Evolutionary conservation across 2,329 filamentous ascomycete genomes (phyloP).

Genomic region (Paracorniculantispora psalliotae): DNA sequence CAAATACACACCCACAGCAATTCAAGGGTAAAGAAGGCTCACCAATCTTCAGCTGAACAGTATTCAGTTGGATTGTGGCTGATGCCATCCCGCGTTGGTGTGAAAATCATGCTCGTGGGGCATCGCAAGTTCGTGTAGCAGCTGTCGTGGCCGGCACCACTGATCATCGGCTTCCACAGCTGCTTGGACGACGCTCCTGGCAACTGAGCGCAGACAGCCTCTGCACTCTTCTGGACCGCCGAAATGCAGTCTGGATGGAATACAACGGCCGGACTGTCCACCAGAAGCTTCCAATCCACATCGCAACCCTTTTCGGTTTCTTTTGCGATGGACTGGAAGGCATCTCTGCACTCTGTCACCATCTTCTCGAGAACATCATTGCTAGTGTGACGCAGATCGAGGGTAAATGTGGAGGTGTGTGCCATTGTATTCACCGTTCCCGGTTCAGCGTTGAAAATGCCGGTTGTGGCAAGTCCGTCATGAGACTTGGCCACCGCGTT

Average conservation of each 20-base stretch:
- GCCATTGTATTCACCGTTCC: constrained; percentile 65
- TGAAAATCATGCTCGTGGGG: constrained; percentile 36
- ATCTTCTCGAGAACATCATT: constrained; percentile 49
- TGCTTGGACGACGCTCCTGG: constrained; percentile 23
- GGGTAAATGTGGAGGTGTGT: constrained; percentile 56
- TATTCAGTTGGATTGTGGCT: constrained; percentile 34
- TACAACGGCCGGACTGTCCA: constrained; percentile 51
- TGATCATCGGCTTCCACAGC: constrained; percentile 27
- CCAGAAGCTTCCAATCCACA: constrained; percentile 54
- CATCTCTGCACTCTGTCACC: constrained; percentile 22
- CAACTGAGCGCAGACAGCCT: constrained; percentile 44
- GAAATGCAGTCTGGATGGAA: constrained; percentile 63
- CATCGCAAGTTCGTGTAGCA: constrained; percentile 28
- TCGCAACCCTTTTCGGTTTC: constrained; percentile 55
- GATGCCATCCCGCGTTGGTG: constrained; percentile 30
- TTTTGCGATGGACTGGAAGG: constrained; percentile 49
- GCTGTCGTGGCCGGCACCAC: constrained; percentile 36
- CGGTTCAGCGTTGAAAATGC: constrained; percentile 40
- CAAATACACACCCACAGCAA: neutral
- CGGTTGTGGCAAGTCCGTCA: constrained; percentile 27
- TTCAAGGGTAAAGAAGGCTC: neutral
- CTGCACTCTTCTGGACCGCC: constrained; percentile 56
- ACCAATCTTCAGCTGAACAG: constrained; percentile 31
- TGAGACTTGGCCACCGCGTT: constrained; percentile 23
- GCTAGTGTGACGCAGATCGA: constrained; percentile 58